These are phyloP conservation scores for Balamuthia mandrillaris DNA, from an alignment of 208 protist genomes.

Conservation along the genomic window DNA sequence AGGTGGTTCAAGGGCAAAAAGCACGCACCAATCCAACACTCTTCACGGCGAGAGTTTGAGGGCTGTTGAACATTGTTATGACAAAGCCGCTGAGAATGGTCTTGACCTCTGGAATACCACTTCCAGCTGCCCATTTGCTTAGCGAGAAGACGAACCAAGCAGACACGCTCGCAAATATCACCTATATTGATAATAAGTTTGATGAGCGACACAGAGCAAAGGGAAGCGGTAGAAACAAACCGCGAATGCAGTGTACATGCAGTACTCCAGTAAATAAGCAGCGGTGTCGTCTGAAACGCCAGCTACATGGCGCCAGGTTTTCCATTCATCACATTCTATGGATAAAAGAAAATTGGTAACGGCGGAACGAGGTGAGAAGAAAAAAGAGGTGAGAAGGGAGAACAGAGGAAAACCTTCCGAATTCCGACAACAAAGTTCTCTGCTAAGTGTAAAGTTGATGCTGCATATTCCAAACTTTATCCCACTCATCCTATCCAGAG, in stretches of 20 bases:
- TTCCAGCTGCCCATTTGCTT: slow-evolving; percentile 40
- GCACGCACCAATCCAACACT: slow-evolving; percentile 28
- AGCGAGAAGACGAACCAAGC: slow-evolving; percentile 9
- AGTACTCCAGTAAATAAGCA: neutral
- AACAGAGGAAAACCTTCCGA: neutral
- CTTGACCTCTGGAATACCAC: slow-evolving; percentile 57
- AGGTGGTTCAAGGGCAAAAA: neutral
- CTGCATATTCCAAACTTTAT: slow-evolving; percentile 27
- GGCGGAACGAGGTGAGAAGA: neutral
- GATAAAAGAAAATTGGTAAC: neutral
- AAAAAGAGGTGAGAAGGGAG: neutral
- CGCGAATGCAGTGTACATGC: neutral
- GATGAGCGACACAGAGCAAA: neutral
- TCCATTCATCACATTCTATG: neutral
- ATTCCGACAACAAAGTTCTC: slow-evolving; percentile 2
- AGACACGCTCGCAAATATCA: neutral
- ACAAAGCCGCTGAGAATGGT: slow-evolving; percentile 58
- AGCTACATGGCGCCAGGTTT: neutral
- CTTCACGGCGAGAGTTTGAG: slow-evolving; percentile 50
- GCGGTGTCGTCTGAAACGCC: neutral
- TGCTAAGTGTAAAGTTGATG: slow-evolving; percentile 3
- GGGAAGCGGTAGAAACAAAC: neutral
- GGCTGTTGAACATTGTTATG: slow-evolving; percentile 41
- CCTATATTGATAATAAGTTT: neutral
- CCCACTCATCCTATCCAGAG: neutral